phyloP scores from a whole-genome alignment of 2,329 filamentous ascomycete species.

The Lachnellula hyalina region DNA sequence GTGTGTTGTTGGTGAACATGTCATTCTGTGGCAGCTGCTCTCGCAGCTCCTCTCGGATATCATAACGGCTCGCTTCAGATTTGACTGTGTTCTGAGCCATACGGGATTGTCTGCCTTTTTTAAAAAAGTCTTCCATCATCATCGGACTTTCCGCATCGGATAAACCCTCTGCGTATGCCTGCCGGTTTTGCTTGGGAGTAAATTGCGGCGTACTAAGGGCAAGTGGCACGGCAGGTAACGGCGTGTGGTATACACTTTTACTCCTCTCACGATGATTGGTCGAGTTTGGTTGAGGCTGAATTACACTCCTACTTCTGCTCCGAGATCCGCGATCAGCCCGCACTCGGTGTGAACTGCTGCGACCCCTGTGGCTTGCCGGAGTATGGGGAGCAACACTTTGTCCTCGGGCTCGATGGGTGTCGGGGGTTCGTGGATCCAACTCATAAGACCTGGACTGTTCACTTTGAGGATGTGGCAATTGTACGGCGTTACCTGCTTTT shows the following conservation, averaged over 20 bases:
- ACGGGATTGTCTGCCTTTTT: background rate
- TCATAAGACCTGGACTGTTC: background rate
- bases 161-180: too few species aligned
- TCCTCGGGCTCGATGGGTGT: background rate
- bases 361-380: background rate
- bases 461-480: background rate
- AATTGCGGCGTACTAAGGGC: background rate
- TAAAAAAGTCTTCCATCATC: too few species aligned
- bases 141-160: too few species aligned
- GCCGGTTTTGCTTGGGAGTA: background rate
- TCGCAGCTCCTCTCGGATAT: background rate
- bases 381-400: background rate
- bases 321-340: background rate
- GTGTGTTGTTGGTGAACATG: conserved; percentile 37
- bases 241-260: background rate
- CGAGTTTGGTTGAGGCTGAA: background rate
- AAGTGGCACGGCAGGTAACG: background rate
- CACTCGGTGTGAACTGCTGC: background rate
- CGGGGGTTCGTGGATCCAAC: background rate
- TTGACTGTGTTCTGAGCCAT: background rate
- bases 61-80: background rate
- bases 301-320: background rate
- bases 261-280: background rate
- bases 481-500: background rate
- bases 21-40: background rate